Percentiles rank a stretch among this genome's conserved stretches.
phyloP scores from a whole-genome alignment of 108 stramenopile species.

The Cylindrotheca closterium region DNA sequence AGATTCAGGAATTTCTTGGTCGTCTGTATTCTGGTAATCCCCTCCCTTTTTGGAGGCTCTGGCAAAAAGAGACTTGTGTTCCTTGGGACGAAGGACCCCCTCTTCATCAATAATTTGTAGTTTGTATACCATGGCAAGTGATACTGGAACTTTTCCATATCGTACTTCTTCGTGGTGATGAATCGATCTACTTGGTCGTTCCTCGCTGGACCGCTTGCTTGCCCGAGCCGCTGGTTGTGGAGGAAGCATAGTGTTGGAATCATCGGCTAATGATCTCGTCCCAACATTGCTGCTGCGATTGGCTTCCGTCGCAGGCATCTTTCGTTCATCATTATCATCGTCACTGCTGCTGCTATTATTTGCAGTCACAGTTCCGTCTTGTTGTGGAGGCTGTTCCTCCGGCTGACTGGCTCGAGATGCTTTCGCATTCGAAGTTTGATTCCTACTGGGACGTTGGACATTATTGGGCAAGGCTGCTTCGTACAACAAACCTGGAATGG shows the following conservation, averaged over 20 bases:
- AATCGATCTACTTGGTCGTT: neutral
- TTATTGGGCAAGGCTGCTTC: conserved; percentile 78
- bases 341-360: conserved; percentile 6
- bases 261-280: no score
- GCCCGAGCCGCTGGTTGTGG: neutral
- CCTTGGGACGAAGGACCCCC: conserved; percentile 13
- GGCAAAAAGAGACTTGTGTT: neutral
- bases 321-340: neutral
- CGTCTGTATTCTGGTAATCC: neutral
- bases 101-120: conserved; percentile 35
- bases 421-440: neutral
- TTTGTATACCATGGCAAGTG: conserved; percentile 70
- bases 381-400: neutral
- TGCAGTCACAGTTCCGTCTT: neutral
- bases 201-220: neutral
- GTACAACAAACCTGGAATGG: conserved; percentile 95
- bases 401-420: neutral
- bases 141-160: conserved; percentile 51
- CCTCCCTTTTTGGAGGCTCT: neutral
- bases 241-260: neutral
- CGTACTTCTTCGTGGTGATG: neutral
- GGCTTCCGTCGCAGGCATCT: neutral
- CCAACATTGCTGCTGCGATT: neutral
- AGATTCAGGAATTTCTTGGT: neutral
- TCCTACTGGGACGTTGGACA: conserved; percentile 38